Base-by-base conservation (phyloP, 176 grass and related monocot genomes). In the Panicum miliaceum region DNA sequence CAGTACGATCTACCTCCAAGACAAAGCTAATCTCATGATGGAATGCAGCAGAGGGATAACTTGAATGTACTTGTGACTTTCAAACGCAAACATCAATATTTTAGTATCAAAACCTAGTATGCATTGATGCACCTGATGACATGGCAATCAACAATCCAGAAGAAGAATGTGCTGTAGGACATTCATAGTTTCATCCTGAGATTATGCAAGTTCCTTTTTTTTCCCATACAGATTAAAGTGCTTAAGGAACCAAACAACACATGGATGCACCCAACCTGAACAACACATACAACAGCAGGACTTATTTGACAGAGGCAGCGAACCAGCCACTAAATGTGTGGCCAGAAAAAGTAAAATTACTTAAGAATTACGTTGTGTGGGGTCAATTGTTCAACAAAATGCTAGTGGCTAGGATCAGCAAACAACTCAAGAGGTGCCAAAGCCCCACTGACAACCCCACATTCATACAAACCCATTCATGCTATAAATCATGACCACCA, bases 181-280 rank as follows among this genome's bases (percentile, higher is more conserved):
- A n/a, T n/a, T n/a, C n/a, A n/a, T n/a, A n/a, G n/a, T n/a, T 81
- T 80, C 50, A 25, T 68, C 12, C 35, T 68, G 12, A 60, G 40
- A 82, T 73, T 32, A 18, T 58, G 0, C 13, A 67, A 43, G 20
- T 25, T 45, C 29, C 4, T 3, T 56, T 57, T 0, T 53, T 66
- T 66, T 37, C 59, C 35, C 32, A 67, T 76, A 23, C 7, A 42
- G 47, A 25, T 86, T 27, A 3, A 41, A 52, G 18, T 77, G 73
- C 62, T 47, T 46, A 78, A 69, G 25, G 12, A 16, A 36, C 18
- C 10, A 20, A 68, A 76, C 6, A 77, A n/a, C 11, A 18, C 38
- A 61, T 18, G 38, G 27, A 46, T 82, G 13, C 58, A 63, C 3
- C 48, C 2, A 46, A 62, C 16, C 56, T 73, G 13, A 16, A 25